Conservation (phyloP, 75 land plant species). For the Sequoia sempervirens region DNA sequence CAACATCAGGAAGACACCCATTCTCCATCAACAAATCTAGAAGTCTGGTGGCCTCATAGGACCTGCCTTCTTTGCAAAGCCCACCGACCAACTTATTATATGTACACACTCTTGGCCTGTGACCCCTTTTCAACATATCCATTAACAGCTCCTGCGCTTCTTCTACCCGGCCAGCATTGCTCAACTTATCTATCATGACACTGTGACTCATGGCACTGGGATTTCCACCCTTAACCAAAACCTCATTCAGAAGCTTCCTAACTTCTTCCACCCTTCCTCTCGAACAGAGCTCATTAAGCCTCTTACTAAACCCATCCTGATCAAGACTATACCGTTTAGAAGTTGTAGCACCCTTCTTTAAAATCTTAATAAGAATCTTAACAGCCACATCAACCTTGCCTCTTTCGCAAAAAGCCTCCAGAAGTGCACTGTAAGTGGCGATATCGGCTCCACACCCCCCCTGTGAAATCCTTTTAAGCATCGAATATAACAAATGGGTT, state of each 20-base stretch:
- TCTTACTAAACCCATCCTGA: constrained; percentile 11
- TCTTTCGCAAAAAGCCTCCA: constrained; percentile 46
- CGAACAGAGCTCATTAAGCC: constrained; percentile 6
- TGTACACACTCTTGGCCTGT: constrained; percentile 17
- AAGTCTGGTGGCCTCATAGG: constrained; percentile 32
- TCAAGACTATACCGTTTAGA: constrained; percentile 19
- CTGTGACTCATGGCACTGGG: constrained; percentile 37
- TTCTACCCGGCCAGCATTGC: constrained; percentile 30
- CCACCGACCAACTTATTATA: constrained; percentile 44
- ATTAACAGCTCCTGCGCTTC: constrained; percentile 36
- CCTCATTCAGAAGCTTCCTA: constrained; percentile 34
- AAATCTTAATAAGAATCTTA: constrained; percentile 44
- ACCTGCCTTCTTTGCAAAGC: constrained; percentile 25
- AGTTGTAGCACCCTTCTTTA: constrained; percentile 55
- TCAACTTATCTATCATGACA: constrained; percentile 47
- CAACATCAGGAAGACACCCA: constrained; percentile 43
- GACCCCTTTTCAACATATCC: constrained; percentile 40
- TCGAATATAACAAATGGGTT: constrained; percentile 55
- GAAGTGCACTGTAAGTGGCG: constrained; percentile 44
- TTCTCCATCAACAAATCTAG: constrained; percentile 37
- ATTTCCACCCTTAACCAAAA: constrained; percentile 29
- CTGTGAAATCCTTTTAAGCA: constrained; percentile 60
- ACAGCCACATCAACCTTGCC: constrained; percentile 38
- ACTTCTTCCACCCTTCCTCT: constrained; percentile 14
- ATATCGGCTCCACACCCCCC: constrained; percentile 55